phyloP scores from a whole-genome alignment of 1,284 basidiomycete genomes.

The Boletus sp. region DNA sequence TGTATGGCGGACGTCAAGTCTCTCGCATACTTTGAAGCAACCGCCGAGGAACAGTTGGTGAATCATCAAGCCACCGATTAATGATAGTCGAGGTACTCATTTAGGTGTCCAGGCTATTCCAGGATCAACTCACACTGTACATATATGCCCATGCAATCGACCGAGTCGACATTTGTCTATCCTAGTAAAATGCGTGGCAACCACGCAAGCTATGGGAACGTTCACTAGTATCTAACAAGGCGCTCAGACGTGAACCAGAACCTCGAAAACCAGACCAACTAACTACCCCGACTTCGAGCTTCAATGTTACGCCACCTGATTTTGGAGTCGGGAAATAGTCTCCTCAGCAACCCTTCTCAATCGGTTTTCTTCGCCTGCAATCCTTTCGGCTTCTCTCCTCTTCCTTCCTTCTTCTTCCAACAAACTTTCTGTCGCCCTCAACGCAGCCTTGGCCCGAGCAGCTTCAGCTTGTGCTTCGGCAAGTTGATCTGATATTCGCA shows the following conservation, averaged over 20 bases:
- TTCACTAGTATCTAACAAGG: not conserved
- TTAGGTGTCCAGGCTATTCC: too few relatives aligned
- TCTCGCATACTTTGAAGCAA: too few relatives aligned
- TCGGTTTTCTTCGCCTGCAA: slow-evolving; percentile 47
- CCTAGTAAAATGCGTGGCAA: slow-evolving; percentile 2
- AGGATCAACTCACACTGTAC: not conserved
- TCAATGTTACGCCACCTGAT: slow-evolving; percentile 6
- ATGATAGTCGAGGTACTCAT: too few relatives aligned
- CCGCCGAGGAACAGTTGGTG: too few relatives aligned
- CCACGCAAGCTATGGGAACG: not conserved
- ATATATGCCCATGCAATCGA: not conserved
- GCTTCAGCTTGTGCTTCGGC: slow-evolving; percentile 57
- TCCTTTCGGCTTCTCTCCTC: slow-evolving; percentile 54
- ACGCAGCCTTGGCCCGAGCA: slow-evolving; percentile 46
- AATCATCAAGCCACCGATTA: too few relatives aligned
- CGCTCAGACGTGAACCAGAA: not conserved
- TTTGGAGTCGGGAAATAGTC: slow-evolving; percentile 26
- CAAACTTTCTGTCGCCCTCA: slow-evolving; percentile 51
- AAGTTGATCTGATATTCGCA: slow-evolving; percentile 62
- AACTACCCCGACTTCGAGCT: not conserved
- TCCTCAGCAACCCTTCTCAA: slow-evolving; percentile 52
- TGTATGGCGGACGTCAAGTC: too few relatives aligned
- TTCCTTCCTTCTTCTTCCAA: slow-evolving; percentile 57
- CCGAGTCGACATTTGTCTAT: slow-evolving; percentile 9
- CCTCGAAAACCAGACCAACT: not conserved